A percentile compares a stretch with the other conserved stretches of the same genome.
Conservation (phyloP, 768 basidiomycete genomes). For the Trametes gibbosa region DNA sequence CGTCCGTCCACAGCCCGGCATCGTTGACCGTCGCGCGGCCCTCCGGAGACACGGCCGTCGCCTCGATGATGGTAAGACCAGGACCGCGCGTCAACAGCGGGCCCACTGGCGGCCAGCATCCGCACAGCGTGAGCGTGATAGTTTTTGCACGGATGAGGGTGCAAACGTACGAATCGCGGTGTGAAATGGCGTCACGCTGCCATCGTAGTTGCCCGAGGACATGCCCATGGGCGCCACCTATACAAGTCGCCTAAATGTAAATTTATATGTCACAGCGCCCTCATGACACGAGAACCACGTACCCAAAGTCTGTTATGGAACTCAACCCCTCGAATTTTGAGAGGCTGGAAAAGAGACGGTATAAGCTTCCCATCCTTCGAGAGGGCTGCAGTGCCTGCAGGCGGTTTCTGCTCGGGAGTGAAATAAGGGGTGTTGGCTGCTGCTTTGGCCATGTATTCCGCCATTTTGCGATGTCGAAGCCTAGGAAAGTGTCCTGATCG, state of each 20-base stretch:
- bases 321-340: slow-evolving; percentile 39
- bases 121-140: not conserved
- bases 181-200: slow-evolving; percentile 53
- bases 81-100: slow-evolving; percentile 50
- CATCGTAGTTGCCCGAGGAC: slow-evolving; percentile 52
- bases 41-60: slow-evolving; percentile 56
- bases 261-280: too few species aligned
- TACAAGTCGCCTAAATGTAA: not conserved
- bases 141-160: not conserved
- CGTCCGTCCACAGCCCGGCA: slow-evolving; percentile 58
- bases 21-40: slow-evolving; percentile 61
- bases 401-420: slow-evolving; percentile 43
- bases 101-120: slow-evolving; percentile 36
- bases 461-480: not conserved
- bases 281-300: not conserved
- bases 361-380: not conserved
- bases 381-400: slow-evolving; percentile 37
- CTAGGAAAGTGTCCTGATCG: too few species aligned
- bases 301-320: slow-evolving; percentile 31
- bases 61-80: slow-evolving; percentile 62
- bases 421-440: slow-evolving; percentile 44
- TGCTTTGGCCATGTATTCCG: slow-evolving; percentile 4
- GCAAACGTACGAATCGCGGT: slow-evolving; percentile 39
- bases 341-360: slow-evolving; percentile 38
- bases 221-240: slow-evolving; percentile 57